Percentiles rank a stretch among this genome's conserved stretches.
Conservation (phyloP, 192 early-diverging fungal species). For the Geranomyces michiganensis region DNA sequence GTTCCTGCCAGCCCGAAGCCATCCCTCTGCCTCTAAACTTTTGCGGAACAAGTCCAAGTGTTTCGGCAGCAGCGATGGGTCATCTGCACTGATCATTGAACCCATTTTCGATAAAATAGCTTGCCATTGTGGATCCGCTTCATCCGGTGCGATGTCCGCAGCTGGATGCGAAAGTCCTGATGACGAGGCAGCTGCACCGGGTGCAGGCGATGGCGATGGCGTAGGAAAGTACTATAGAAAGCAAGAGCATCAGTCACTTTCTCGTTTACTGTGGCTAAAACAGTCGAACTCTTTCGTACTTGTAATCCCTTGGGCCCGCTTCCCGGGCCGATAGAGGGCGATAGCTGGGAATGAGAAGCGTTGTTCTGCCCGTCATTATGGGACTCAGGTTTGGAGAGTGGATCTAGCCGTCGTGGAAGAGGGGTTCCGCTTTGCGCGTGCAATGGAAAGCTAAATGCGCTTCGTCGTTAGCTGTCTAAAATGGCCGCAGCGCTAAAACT, state of each 20-base stretch:
- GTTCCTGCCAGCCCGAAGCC: slow-evolving; percentile 14
- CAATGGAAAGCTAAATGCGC: background rate
- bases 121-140: slow-evolving; percentile 9
- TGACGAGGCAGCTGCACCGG: slow-evolving; percentile 6
- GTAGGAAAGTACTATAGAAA: slow-evolving; percentile 10
- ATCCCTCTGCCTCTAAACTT: slow-evolving; percentile 10
- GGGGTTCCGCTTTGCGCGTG: background rate
- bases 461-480: background rate
- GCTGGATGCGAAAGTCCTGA: background rate
- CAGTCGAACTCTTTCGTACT: too few species aligned
- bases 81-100: background rate
- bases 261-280: too few species aligned
- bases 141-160: background rate
- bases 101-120: background rate
- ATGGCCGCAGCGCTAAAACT: background rate
- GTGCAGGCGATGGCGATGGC: slow-evolving; percentile 9
- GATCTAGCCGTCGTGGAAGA: slow-evolving; percentile 3
- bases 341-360: background rate
- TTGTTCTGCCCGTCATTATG: background rate
- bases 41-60: background rate
- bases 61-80: background rate
- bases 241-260: background rate
- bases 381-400: background rate
- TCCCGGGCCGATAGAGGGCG: background rate
- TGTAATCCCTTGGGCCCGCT: background rate